phyloP scores from a whole-genome alignment of 495 filamentous ascomycete species.

The Platismatia glauca region DNA sequence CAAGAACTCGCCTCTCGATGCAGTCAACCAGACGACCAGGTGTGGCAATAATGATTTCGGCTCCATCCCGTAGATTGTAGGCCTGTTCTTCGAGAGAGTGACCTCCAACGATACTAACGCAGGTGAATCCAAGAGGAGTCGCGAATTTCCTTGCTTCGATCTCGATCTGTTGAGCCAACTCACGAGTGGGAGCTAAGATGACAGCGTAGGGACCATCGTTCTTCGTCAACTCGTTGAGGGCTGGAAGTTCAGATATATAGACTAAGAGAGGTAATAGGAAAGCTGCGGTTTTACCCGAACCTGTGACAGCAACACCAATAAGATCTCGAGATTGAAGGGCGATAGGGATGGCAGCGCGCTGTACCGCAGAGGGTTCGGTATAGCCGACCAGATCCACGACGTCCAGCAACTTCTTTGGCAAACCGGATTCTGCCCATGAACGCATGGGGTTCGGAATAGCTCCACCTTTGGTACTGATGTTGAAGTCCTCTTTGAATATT shows the following conservation, averaged over 20 bases:
- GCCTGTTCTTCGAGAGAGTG: constrained; percentile 93
- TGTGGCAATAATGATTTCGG: constrained; percentile 97
- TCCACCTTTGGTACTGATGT: constrained; percentile 87
- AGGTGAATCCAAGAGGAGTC: constrained; percentile 81
- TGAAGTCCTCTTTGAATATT: constrained; percentile 99
- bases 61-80: constrained; percentile 85
- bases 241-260: constrained; percentile 88
- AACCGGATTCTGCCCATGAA: constrained; percentile 76
- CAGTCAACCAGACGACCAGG: constrained; percentile 96
- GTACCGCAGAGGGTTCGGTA: constrained; percentile 84
- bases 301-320: constrained; percentile 95
- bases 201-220: constrained; percentile 96
- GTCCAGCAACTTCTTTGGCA: constrained; percentile 73
- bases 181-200: constrained; percentile 94
- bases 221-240: constrained; percentile 77
- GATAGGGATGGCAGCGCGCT: constrained; percentile 91
- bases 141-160: constrained; percentile 92
- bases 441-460: constrained; percentile 94
- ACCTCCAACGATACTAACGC: constrained; percentile 94
- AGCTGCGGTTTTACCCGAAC: constrained; percentile 96
- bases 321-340: constrained; percentile 88
- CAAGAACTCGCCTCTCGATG: constrained; percentile 85
- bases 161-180: constrained; percentile 97
- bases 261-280: constrained; percentile 92
- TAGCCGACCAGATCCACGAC: constrained; percentile 84